Conservation (phyloP, 257 asterid species). For the Jacaranda copaia region DNA sequence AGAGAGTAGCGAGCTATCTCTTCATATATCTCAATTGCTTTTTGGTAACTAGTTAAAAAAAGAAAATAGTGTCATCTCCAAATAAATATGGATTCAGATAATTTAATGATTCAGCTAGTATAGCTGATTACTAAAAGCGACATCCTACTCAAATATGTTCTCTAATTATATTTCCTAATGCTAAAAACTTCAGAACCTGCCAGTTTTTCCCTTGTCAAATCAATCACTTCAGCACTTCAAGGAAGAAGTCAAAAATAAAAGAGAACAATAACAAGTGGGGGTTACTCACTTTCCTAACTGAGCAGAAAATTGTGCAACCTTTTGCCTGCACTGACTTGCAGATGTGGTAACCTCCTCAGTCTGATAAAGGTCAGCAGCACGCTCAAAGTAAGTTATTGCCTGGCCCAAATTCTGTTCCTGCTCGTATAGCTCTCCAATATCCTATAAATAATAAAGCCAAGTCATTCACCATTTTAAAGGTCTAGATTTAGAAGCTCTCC, state of each 20-base stretch:
- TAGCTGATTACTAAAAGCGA: conserved; percentile 23
- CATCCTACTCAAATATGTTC: conserved; percentile 1
- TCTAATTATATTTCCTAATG: background rate
- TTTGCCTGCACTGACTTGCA: conserved; percentile 54
- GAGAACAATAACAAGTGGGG: background rate
- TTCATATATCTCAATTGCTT: conserved; percentile 45
- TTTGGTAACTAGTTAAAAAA: conserved; percentile 43
- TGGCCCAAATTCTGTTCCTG: conserved; percentile 41
- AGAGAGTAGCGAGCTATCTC: conserved; percentile 47
- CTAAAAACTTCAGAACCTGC: background rate
- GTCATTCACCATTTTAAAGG: conserved; percentile 23
- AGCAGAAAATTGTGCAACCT: conserved; percentile 57
- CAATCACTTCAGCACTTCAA: background rate
- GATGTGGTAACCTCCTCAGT: conserved; percentile 48
- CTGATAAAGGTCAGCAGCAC: conserved; percentile 53
- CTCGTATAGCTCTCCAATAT: conserved; percentile 53
- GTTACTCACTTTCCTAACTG: conserved; percentile 51
- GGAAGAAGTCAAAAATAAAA: background rate
- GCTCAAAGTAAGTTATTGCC: conserved; percentile 51
- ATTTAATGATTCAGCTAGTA: background rate
- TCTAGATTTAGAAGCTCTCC: conserved; percentile 13
- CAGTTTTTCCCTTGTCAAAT: background rate
- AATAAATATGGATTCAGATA: background rate
- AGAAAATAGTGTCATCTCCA: background rate
- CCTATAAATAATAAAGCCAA: conserved; percentile 36